Evolutionary conservation across 208 protist genomes (phyloP), one percentile per base, ranked within the genome.

Genomic region (Lotmaria passim): DNA sequence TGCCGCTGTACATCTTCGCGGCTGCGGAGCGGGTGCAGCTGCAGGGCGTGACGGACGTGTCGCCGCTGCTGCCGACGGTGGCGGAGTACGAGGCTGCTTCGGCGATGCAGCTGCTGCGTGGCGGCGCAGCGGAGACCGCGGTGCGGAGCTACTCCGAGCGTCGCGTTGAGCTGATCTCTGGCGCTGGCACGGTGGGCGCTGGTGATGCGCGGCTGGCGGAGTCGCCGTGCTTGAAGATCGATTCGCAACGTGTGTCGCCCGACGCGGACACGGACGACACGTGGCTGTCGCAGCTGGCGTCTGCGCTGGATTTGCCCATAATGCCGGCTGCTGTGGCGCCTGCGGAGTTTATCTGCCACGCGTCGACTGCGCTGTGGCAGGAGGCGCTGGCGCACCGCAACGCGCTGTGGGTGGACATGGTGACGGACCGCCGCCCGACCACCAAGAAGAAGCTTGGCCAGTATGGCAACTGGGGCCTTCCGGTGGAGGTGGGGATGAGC

Each of bases 71-170:
- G 63, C 63, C 63, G 17, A 69, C 28, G 26, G 21, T 41, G 17
- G n/a, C 23, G 28, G 63, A 69, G 63, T 69, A 69, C 63, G 28
- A 36, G 7, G 63, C 33, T 10, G 63, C 63, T 23, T 48, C 63
- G 0, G 34, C 53, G 14, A 8, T 33, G 34, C 33, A 24, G 30
- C 34, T 59, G 53, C 15, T 3, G 7, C 6, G 4, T 3, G n/a
- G 21, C 15, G 34, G 31, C n/a, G 34, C 15, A 24, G 34, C 34
- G 7, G 33, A 0, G n/a, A n/a, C n/a, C 4, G 53, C 21, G 11
- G 17, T 11, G 53, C 53, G 7, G 17, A 44, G 34, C 19, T 59
- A 59, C 34, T 3, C 15, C 3, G 53, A 59, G 53, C 53, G 53
- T 30, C 53, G 53, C 34, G 53, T 59, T 31, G 4, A 44, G 33